Percentiles rank a stretch among this genome's conserved stretches.
phyloP scores from a whole-genome alignment of 2,329 filamentous ascomycete genomes.

The Microdochium bolleyi region DNA sequence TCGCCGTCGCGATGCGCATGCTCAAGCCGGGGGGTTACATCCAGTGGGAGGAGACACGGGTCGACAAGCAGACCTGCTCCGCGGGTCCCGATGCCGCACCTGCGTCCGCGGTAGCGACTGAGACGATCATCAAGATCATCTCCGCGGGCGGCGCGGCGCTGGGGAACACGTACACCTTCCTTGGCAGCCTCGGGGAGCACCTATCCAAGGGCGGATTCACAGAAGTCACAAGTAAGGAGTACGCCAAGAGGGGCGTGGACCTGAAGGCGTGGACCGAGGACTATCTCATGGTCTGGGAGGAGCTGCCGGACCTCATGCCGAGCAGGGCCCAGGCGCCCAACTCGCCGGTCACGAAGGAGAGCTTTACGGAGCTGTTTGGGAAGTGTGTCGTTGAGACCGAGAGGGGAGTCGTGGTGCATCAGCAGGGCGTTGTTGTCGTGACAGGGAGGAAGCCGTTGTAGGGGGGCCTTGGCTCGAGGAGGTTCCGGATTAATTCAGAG shows the following conservation, averaged over 20 bases:
- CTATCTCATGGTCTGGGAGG: constrained; percentile 16
- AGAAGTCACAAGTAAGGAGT: constrained; percentile 1
- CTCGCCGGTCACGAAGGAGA: constrained; percentile 10
- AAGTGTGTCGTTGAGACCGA: constrained; percentile 14
- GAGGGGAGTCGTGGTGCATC: constrained; percentile 11
- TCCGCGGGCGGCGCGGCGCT: constrained; percentile 2
- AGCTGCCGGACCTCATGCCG: constrained; percentile 11
- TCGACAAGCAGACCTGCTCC: constrained; percentile 7
- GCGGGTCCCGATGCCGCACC: constrained; percentile 3
- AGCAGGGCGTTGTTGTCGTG: constrained; percentile 5
- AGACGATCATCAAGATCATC: constrained; percentile 7
- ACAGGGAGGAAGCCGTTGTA: constrained; percentile 6
- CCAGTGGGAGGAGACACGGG: constrained; percentile 14
- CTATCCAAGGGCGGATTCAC: constrained; percentile 5
- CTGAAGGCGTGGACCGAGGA: constrained; percentile 16
- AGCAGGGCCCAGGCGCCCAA: constrained; percentile 7
- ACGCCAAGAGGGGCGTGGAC: constrained; percentile 6
- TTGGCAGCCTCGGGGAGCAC: constrained; percentile 5
- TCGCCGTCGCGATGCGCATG: constrained; percentile 6
- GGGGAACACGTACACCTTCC: constrained; percentile 3
- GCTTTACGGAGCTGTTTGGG: constrained; percentile 9
- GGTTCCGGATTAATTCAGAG: no score
- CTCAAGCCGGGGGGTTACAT: constrained; percentile 15
- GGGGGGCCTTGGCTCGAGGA: background rate
- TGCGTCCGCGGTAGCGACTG: constrained; percentile 4